Evolutionary conservation across 257 asterid genomes (phyloP).

Genomic region (Vinca minor): DNA sequence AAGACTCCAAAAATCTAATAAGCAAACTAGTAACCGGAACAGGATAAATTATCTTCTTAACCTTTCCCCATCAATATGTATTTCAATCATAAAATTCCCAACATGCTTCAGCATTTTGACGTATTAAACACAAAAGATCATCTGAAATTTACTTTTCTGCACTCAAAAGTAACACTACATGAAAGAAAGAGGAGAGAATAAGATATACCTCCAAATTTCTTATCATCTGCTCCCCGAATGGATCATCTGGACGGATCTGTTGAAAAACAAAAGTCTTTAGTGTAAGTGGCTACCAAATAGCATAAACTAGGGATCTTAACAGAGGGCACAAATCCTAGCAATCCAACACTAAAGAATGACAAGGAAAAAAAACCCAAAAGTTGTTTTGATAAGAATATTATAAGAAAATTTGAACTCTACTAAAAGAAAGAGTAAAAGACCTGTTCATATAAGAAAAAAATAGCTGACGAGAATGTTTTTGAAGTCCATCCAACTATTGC

Average conservation of each 20-base stretch:
- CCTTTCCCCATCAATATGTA: not conserved
- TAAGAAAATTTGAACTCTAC: slow-evolving; percentile 9
- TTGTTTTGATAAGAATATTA: slow-evolving; percentile 1
- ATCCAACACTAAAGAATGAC: no score
- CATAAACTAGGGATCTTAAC: not conserved
- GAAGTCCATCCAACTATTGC: slow-evolving; percentile 85
- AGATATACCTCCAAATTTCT: slow-evolving; percentile 79
- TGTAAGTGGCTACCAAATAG: not conserved
- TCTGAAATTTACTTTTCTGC: not conserved
- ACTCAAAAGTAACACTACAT: no score
- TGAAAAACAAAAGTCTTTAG: slow-evolving; percentile 2
- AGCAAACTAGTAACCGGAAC: not conserved
- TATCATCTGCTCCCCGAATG: slow-evolving; percentile 97
- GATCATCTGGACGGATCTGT: slow-evolving; percentile 95
- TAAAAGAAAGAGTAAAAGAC: slow-evolving; percentile 29
- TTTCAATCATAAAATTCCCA: not conserved
- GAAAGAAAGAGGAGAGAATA: not conserved
- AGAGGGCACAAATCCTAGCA: not conserved
- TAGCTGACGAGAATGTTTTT: slow-evolving; percentile 69
- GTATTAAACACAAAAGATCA: not conserved
- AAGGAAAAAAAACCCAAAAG: slow-evolving; percentile 3
- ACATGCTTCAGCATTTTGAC: not conserved
- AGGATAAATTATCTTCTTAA: not conserved
- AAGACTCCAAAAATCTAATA: not conserved
- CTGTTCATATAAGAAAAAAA: slow-evolving; percentile 97